These are phyloP conservation scores for Paspalum vaginatum DNA, from an alignment of 176 grass and related monocot species.

Conservation along the genomic window DNA sequence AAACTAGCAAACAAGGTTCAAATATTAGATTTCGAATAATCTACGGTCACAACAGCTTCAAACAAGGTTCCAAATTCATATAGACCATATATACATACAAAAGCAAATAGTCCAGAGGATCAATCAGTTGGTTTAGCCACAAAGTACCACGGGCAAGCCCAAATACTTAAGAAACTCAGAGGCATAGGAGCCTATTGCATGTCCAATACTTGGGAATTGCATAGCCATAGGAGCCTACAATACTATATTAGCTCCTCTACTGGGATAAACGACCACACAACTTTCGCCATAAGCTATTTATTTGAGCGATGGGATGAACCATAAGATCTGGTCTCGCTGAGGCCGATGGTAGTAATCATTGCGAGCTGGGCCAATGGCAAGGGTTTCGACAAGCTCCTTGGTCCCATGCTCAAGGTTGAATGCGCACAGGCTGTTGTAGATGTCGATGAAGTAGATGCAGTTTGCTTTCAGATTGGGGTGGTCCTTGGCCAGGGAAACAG, in stretches of 20 bases:
- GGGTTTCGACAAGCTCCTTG: conserved; percentile 47
- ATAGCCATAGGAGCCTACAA: not conserved
- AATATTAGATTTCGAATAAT: not conserved
- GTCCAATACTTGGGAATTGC: not conserved
- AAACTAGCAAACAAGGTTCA: too few relatives aligned
- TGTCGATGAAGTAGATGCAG: conserved; percentile 57
- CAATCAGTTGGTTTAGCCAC: not conserved
- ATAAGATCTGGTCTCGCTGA: conserved; percentile 17
- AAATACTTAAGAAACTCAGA: not conserved
- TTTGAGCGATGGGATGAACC: conserved; percentile 52
- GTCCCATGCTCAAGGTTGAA: conserved; percentile 52
- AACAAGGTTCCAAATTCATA: not conserved
- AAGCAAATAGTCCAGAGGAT: not conserved
- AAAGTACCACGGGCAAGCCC: not conserved
- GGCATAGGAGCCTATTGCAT: not conserved
- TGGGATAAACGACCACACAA: not conserved
- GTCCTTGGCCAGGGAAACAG: conserved; percentile 32
- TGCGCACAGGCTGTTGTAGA: conserved; percentile 31
- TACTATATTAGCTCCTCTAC: conserved; percentile 1
- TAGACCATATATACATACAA: not conserved
- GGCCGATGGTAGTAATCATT: not conserved
- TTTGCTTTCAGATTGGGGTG: conserved; percentile 51
- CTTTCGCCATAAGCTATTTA: conserved; percentile 10
- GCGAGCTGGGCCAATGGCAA: not conserved
- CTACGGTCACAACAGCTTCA: not conserved